Conservation (phyloP, 192 early-diverging fungal genomes). For the Chytriomyces confervae region DNA sequence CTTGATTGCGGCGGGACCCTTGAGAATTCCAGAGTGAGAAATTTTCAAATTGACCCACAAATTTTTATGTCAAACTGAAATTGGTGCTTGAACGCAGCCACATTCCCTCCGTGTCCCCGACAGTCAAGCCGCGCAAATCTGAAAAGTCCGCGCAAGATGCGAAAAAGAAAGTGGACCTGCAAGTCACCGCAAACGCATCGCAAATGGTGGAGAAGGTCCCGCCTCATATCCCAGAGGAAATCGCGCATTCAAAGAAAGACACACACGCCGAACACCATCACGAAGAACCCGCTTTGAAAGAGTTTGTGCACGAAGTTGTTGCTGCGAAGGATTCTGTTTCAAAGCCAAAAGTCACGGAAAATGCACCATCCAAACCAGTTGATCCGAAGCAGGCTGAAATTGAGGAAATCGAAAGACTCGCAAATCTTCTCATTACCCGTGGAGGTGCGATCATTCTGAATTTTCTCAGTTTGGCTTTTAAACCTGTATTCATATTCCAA, state of each 20-base stretch:
- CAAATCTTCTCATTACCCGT: constrained; percentile 22
- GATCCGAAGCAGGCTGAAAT: constrained; percentile 18
- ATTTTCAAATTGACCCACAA: no score
- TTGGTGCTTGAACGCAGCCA: no score
- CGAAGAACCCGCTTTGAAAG: background rate
- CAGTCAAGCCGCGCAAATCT: no score
- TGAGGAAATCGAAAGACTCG: constrained; percentile 26
- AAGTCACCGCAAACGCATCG: background rate
- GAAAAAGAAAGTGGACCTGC: background rate
- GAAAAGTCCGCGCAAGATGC: background rate
- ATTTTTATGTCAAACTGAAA: no score
- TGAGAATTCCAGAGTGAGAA: constrained; percentile 4
- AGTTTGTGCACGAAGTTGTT: background rate
- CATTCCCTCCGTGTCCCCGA: no score
- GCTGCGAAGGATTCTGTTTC: background rate
- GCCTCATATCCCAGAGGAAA: background rate
- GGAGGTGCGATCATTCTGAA: background rate
- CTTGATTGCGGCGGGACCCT: constrained; percentile 4
- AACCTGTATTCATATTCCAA: no score
- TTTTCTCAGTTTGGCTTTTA: no score
- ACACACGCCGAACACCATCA: background rate
- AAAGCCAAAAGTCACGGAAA: background rate
- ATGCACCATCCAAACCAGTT: background rate
- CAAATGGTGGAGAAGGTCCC: background rate
- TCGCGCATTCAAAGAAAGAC: background rate